A percentile compares a stretch with the other conserved stretches of the same genome.
Conservation (phyloP, 2,329 filamentous ascomycete species). For the Colletotrichum coccodes region DNA sequence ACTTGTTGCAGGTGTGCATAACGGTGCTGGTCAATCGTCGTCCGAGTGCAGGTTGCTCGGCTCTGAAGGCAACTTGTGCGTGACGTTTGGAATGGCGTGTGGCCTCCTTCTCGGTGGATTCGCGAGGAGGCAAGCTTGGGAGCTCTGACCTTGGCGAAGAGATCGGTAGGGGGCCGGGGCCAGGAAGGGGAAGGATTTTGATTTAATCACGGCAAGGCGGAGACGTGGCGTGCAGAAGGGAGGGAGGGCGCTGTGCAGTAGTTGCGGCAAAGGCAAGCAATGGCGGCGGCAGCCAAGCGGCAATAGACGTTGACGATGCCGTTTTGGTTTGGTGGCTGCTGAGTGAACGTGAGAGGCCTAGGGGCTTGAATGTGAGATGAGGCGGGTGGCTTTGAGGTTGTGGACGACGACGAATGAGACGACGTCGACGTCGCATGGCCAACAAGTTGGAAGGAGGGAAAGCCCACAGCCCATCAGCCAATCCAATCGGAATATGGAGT, state of each 20-base stretch:
- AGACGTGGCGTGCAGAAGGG: background rate
- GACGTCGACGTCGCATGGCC: background rate
- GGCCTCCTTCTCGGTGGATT: conserved; percentile 17
- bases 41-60: background rate
- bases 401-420: background rate
- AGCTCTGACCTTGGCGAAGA: background rate
- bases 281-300: background rate
- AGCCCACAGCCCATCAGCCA: background rate
- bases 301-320: background rate
- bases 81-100: background rate
- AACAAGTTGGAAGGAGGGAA: background rate
- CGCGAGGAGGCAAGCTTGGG: no score
- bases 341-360: background rate
- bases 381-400: conserved; percentile 17
- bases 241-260: conserved; percentile 3
- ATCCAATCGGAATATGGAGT: background rate
- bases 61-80: background rate
- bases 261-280: conserved; percentile 6
- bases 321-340: background rate
- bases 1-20: background rate
- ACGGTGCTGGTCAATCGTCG: background rate
- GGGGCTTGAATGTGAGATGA: conserved; percentile 10
- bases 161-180: background rate
- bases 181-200: background rate
- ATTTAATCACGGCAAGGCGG: conserved; percentile 6